These are phyloP conservation scores for Arabis alpina DNA, from an alignment of 345 rosid species.

Conservation along the genomic window DNA sequence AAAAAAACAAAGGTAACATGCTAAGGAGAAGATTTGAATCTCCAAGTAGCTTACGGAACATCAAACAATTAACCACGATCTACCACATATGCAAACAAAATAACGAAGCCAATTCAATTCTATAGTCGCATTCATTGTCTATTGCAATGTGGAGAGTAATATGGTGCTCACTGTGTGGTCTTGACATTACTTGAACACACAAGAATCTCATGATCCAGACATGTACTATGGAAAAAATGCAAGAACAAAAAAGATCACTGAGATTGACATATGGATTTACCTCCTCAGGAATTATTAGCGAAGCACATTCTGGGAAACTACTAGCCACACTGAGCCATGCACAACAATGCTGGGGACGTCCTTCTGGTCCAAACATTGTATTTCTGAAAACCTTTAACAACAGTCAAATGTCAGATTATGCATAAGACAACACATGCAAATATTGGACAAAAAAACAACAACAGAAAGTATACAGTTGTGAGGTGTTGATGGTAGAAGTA, in stretches of 20 bases:
- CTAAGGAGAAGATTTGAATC: neutral
- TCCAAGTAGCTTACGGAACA: conserved; percentile 13
- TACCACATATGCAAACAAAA: conserved; percentile 18
- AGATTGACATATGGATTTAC: conserved; percentile 46
- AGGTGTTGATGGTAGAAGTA: conserved; percentile 97
- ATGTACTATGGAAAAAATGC: conserved; percentile 11
- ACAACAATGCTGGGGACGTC: conserved; percentile 99
- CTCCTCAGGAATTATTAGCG: conserved; percentile 94
- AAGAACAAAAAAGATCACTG: neutral
- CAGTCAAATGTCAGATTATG: conserved; percentile 38
- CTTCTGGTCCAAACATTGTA: conserved; percentile 99
- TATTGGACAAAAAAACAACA: conserved; percentile 19
- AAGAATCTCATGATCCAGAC: conserved; percentile 26
- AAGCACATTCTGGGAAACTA: conserved; percentile 98
- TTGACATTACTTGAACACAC: conserved; percentile 10
- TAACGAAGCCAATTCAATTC: neutral
- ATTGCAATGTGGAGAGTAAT: conserved; percentile 14
- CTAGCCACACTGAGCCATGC: conserved; percentile 99
- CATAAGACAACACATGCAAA: conserved; percentile 28
- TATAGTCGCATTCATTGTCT: conserved; percentile 2
- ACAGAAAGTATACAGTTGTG: conserved; percentile 60
- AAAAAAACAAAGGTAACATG: neutral
- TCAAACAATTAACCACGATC: conserved; percentile 16
- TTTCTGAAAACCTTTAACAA: conserved; percentile 83
- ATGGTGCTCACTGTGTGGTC: conserved; percentile 23